Evolutionary conservation across 176 grass and related monocot genomes (phyloP), one percentile per base, ranked within the genome.

Genomic region (Urochloa ruziziensis): DNA sequence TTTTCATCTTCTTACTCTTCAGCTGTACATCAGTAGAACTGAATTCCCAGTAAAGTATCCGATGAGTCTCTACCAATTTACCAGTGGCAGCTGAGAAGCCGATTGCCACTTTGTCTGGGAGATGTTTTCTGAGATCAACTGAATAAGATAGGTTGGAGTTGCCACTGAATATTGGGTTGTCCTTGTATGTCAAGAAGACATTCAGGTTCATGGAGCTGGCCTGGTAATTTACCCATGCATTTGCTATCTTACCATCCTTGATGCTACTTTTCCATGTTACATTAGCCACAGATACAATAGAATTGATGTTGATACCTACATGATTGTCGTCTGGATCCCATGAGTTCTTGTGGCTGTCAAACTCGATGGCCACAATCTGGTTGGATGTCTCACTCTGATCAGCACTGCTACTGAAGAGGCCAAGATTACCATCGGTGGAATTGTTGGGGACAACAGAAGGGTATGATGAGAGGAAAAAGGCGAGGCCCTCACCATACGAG

Each of bases 11-110:
- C 65, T 78, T 80, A 69, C 52, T 84, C 79, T 76, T 87, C 24
- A 27, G 47, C 40, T 59, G 58, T 39, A 87, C 24, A 78, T 91
- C 67, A 4, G 73, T 90, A 43, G 87, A 94, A 72, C 4, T 85
- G 82, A 94, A 94, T 80, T 91, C 87, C 92, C 92, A 94, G 70
- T 86, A 88, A 72, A 94, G 78, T 61, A 94, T 78, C 78, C 73
- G 68, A 77, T 94, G 89, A 24, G 73, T 42, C 78, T 94, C 91
- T 14, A 82, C 81, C 16, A 60, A 29, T 40, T 24, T 51, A 69
- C 92, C 78, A 0, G 89, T 91, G 14, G 92, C 70, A 66, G 87
- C 92, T 7, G 92, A 90, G 79, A 94, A 94, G 46, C 89, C 81
- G 2, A 91, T 87, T 23, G 81, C 70, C 30, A 91, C 80, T 76